Conservation (phyloP, 441 rosid genomes). For the Gossypium schwendimanii region DNA sequence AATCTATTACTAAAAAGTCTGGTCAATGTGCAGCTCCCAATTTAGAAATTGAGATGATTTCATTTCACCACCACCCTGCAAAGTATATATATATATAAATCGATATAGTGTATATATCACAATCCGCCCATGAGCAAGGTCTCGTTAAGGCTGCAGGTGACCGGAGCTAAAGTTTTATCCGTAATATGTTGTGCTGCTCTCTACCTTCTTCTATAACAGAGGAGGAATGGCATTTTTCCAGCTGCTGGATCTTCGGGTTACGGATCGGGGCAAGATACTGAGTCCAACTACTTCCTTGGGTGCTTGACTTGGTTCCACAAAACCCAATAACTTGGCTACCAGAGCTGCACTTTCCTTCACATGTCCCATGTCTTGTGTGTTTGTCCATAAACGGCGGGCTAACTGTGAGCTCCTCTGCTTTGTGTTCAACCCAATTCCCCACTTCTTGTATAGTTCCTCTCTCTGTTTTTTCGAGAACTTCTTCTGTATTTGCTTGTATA, state of each 20-base stretch:
- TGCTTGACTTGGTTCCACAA: conserved; percentile 48
- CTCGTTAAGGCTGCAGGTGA: too few species aligned
- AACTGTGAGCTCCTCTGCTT: conserved; percentile 74
- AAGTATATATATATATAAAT: not conserved
- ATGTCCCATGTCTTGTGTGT: conserved; percentile 50
- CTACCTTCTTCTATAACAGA: conserved; percentile 20
- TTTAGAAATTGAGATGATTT: not conserved
- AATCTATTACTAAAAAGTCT: not conserved
- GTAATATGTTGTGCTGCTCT: not conserved
- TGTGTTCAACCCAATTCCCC: conserved; percentile 59
- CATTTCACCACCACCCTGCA: not conserved
- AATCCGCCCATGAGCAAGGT: too few species aligned
- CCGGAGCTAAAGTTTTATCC: too few species aligned
- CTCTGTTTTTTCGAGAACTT: conserved; percentile 47
- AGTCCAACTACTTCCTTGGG: conserved; percentile 86
- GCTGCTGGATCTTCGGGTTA: conserved; percentile 29
- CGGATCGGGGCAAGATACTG: conserved; percentile 39
- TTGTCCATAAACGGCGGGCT: conserved; percentile 52
- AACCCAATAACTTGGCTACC: conserved; percentile 61
- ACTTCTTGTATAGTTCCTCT: conserved; percentile 53
- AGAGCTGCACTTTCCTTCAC: conserved; percentile 61
- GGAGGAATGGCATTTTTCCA: conserved; percentile 51
- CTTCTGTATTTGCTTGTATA: conserved; percentile 66
- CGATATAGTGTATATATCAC: not conserved
- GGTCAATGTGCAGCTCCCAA: not conserved